These are phyloP conservation scores for Fusarium aywerte DNA, from an alignment of 2,329 filamentous ascomycete species.

Conservation along the genomic window DNA sequence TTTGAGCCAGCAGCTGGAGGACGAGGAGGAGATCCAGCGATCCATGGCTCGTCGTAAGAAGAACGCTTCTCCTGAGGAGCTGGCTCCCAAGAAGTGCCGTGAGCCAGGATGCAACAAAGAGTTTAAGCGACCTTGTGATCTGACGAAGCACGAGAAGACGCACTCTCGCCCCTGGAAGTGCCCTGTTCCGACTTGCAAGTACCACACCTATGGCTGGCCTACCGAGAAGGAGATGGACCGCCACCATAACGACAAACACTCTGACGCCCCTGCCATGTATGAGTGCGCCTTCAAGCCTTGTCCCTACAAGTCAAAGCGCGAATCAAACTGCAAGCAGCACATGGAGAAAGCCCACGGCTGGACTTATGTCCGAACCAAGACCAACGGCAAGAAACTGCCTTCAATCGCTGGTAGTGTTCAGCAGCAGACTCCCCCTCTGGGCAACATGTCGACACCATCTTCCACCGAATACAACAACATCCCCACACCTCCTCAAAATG, in stretches of 20 bases:
- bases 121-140: conserved; percentile 96
- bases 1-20: conserved; percentile 75
- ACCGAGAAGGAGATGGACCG: conserved; percentile 98
- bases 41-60: conserved; percentile 98
- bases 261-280: conserved; percentile 79
- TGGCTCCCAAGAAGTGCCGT: conserved; percentile 81
- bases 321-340: conserved; percentile 98
- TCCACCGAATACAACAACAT: conserved; percentile 62
- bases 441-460: conserved; percentile 71
- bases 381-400: conserved; percentile 75
- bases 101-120: conserved; percentile 84
- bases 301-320: conserved; percentile 93
- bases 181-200: conserved; percentile 83
- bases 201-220: conserved; percentile 89
- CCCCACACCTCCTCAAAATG: conserved; percentile 68
- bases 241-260: conserved; percentile 97
- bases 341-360: conserved; percentile 97
- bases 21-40: conserved; percentile 84
- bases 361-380: conserved; percentile 92
- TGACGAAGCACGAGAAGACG: conserved; percentile 98
- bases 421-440: conserved; percentile 68
- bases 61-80: conserved; percentile 85
- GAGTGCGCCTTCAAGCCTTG: conserved; percentile 86
- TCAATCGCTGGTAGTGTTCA: conserved; percentile 59
- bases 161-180: conserved; percentile 98